phyloP scores from a whole-genome alignment of 2,329 filamentous ascomycete genomes.

The Monilinia laxa region DNA sequence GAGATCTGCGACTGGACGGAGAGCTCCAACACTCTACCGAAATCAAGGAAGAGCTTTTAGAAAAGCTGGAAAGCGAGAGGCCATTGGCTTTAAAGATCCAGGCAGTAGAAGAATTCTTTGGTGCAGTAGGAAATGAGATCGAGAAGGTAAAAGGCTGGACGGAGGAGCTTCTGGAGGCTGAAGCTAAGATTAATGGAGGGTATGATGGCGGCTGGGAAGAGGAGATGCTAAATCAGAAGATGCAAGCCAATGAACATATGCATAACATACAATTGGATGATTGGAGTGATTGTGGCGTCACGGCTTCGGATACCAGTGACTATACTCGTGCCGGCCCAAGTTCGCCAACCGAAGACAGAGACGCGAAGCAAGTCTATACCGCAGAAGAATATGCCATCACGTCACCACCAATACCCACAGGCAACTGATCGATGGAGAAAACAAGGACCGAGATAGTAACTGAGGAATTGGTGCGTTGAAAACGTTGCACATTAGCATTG shows the following conservation, averaged over 20 bases:
- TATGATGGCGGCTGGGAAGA: background rate
- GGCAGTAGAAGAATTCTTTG: background rate
- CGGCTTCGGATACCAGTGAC: background rate
- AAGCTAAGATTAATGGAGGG: background rate
- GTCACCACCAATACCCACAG: background rate
- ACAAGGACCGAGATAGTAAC: background rate
- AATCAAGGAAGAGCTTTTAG: constrained; percentile 2
- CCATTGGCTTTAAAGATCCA: background rate
- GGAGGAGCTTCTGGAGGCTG: background rate
- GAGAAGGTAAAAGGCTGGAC: constrained; percentile 1
- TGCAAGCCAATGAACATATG: background rate
- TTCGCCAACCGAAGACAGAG: background rate
- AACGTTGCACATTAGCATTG: background rate
- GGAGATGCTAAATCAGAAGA: background rate
- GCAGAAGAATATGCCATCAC: background rate
- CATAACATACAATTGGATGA: background rate
- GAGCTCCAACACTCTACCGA: background rate
- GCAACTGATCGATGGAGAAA: background rate
- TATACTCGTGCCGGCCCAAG: background rate
- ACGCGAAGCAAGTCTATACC: background rate
- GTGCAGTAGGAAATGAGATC: background rate
- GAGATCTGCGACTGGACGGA: background rate
- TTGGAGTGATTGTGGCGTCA: background rate
- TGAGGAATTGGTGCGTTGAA: background rate
- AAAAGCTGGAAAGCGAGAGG: constrained; percentile 2